Percentiles rank a stretch among this genome's conserved stretches.
These are phyloP conservation scores for Myotisia sp. DNA, from an alignment of 2,329 filamentous ascomycete genomes.

Conservation along the genomic window DNA sequence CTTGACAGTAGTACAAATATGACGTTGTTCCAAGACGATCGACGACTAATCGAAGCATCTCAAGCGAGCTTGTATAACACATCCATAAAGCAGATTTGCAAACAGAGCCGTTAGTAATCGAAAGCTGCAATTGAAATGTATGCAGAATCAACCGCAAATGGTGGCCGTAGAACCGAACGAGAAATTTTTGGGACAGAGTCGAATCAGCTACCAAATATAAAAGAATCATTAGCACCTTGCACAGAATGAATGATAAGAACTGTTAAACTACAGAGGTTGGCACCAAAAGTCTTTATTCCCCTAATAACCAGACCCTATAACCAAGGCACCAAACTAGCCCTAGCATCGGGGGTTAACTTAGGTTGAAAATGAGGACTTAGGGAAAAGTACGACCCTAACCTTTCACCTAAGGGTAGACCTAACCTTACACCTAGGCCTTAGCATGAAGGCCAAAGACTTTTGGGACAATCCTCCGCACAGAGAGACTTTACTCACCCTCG, in stretches of 20 bases:
- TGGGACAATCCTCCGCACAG: too few species aligned
- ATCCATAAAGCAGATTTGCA: conserved; percentile 15
- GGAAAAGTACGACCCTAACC: too few species aligned
- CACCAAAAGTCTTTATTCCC: too few species aligned
- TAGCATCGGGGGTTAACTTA: too few species aligned
- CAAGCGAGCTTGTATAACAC: conserved; percentile 18
- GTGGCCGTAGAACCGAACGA: conserved; percentile 28
- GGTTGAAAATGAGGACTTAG: too few species aligned
- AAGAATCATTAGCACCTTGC: neutral
- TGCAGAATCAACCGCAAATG: conserved; percentile 27
- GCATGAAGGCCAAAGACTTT: too few species aligned
- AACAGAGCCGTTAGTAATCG: conserved; percentile 15
- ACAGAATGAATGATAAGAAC: neutral
- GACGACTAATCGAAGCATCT: conserved; percentile 22
- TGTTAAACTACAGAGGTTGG: too few species aligned
- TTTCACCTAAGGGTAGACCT: too few species aligned
- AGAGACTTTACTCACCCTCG: conserved; percentile 10
- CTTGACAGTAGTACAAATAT: conserved; percentile 28
- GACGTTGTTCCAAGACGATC: conserved; percentile 15
- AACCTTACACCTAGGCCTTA: too few species aligned
- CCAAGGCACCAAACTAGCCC: too few species aligned
- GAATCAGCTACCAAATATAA: conserved; percentile 6
- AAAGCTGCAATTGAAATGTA: conserved; percentile 24
- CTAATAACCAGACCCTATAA: too few species aligned
- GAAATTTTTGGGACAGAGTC: conserved; percentile 23